Conservation (phyloP, 1,284 basidiomycete genomes). For the Tremellales sp. region DNA sequence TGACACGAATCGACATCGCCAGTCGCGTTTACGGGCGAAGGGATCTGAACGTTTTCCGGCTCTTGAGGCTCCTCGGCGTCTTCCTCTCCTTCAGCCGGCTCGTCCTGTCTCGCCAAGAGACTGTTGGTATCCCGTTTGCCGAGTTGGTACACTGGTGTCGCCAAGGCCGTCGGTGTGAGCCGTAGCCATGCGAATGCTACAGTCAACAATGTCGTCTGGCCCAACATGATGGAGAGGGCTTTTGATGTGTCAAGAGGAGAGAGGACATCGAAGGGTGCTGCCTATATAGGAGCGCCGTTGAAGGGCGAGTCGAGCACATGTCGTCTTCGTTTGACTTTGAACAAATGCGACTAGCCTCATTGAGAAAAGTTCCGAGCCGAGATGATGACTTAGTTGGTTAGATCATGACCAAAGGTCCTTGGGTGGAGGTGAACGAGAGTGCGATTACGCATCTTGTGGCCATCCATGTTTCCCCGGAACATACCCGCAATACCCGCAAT, state of each 20-base stretch:
- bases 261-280: background rate
- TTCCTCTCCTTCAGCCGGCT: background rate
- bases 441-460: too few relatives aligned
- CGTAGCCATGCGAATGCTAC: background rate
- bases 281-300: too few relatives aligned
- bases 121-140: background rate
- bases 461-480: too few relatives aligned
- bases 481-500: too few relatives aligned
- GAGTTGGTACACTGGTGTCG: background rate
- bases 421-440: too few relatives aligned
- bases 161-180: background rate
- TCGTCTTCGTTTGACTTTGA: too few relatives aligned
- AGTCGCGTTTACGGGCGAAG: slow-evolving; percentile 24
- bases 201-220: background rate
- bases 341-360: too few relatives aligned
- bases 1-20: slow-evolving; percentile 19
- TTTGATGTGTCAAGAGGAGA: background rate
- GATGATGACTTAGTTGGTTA: too few relatives aligned
- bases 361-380: too few relatives aligned
- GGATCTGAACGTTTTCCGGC: slow-evolving; percentile 17
- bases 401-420: too few relatives aligned
- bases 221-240: background rate
- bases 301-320: too few relatives aligned
- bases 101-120: background rate
- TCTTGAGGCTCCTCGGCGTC: background rate